Evolutionary conservation across 148 eudicot species (phyloP), one percentile per base, ranked within the genome.

Genomic region (Amaranthus palmeri): DNA sequence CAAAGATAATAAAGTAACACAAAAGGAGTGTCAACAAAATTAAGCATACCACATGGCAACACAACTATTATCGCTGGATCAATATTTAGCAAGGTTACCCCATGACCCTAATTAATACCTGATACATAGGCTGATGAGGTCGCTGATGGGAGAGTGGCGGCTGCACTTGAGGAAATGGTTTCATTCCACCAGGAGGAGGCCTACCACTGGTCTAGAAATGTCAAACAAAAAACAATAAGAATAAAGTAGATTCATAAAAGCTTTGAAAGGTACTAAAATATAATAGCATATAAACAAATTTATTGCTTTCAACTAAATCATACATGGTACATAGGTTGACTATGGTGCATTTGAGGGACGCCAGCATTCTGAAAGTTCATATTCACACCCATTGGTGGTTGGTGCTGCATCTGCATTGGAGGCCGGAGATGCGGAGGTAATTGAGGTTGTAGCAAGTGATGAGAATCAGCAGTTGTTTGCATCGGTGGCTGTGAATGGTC

Each of bases 311-410:
- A 66, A 54, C 5, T 14, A 57, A 25, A 52, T 40, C 82, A 86
- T 83, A 93, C 98, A 79, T 89, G 92, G 80, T 73, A 93, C 85
- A 81, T 78, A 72, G 86, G 81, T 67, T 86, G 97, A 67, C 92
- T 81, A 86, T 84, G 92, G 69, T 86, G 96, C 80, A 83, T 61
- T 70, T 86, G 98, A 47, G 88, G 85, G 69, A 82, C 79, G 72
- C 91, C 89, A 65, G 88, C 72, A 55, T 84, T 91, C 81, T 85
- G 98, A 81, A 81, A 93, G 78, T 80, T 89, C 72, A 79, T 15
- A 80, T 81, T 88, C 8, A 79, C 82, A 45, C 86, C 89, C 84
- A 86, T 81, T 67, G 79, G 89, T 18, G 90, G 76, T 63, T 89
- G 96, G 75, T 50, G 76, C 79, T 90, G 97, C 75, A 85, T 85